Percentiles rank a stretch among this genome's conserved stretches.
These are phyloP conservation scores for Podospora pseudoanserina DNA, from an alignment of 495 filamentous ascomycete species.

Conservation along the genomic window DNA sequence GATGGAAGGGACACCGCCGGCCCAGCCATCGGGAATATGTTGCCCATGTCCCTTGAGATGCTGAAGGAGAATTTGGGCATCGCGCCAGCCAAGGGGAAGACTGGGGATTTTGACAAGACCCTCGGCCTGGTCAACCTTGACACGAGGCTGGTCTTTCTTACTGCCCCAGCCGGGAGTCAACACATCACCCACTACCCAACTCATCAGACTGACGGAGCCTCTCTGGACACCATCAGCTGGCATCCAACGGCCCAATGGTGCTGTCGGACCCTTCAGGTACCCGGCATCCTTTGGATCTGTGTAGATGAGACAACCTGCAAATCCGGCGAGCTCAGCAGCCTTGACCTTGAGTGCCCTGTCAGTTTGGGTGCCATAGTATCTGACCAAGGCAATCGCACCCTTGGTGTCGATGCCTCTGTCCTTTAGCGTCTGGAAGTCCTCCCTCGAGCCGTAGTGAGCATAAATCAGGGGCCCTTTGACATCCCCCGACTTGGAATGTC, in stretches of 20 bases:
- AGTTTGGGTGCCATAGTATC: constrained; percentile 69
- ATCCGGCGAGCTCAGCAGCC: constrained; percentile 80
- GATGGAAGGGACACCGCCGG: constrained; percentile 67
- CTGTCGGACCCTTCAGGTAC: constrained; percentile 62
- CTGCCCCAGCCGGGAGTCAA: constrained; percentile 85
- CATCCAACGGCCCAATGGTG: constrained; percentile 72
- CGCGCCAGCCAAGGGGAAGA: constrained; percentile 80
- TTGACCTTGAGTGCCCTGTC: constrained; percentile 81
- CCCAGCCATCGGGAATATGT: constrained; percentile 68
- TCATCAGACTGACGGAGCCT: constrained; percentile 78
- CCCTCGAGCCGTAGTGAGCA: constrained; percentile 82
- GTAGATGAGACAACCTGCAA: constrained; percentile 84
- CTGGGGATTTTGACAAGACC: constrained; percentile 82
- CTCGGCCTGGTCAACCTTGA: constrained; percentile 64
- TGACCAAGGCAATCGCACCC: constrained; percentile 79
- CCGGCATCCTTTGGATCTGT: constrained; percentile 82
- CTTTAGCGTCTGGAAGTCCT: constrained; percentile 72
- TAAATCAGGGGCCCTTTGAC: constrained; percentile 92
- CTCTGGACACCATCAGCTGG: constrained; percentile 77
- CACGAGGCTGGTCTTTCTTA: constrained; percentile 60
- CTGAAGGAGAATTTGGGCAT: constrained; percentile 76
- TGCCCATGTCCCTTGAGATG: constrained; percentile 73
- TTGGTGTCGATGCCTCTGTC: constrained; percentile 67
- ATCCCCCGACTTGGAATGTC: constrained; percentile 80
- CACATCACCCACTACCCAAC: constrained; percentile 80